A percentile compares a stretch with the other conserved stretches of the same genome.
phyloP scores from a whole-genome alignment of 345 rosid species.

The Ceriops tagal region DNA sequence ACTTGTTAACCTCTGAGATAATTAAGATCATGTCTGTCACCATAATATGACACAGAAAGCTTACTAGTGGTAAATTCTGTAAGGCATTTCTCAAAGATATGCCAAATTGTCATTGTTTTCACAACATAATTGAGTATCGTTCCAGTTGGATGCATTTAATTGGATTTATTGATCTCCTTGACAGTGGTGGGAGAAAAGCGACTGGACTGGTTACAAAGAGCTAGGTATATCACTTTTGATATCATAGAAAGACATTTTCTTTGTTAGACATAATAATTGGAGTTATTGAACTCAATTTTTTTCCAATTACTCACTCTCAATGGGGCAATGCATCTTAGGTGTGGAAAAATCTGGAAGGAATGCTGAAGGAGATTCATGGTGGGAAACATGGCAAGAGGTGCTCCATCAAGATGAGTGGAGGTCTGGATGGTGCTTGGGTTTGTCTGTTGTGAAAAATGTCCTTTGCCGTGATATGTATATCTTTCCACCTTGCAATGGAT shows the following conservation, averaged over 20 bases:
- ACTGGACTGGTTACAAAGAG: conserved; percentile 99
- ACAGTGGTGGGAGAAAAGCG: conserved; percentile 99
- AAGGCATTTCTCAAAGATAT: conserved; percentile 8
- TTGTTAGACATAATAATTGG: not conserved
- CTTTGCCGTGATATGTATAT: not conserved
- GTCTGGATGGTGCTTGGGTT: conserved; percentile 27
- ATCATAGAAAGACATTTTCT: not conserved
- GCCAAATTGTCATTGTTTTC: conserved; percentile 33
- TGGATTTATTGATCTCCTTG: conserved; percentile 78
- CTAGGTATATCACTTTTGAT: conserved; percentile 48
- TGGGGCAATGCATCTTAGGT: conserved; percentile 45
- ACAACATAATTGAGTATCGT: conserved; percentile 45
- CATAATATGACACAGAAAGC: no score
- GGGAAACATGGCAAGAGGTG: conserved; percentile 99
- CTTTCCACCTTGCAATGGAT: conserved; percentile 2
- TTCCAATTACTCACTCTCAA: conserved; percentile 7
- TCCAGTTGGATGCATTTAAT: conserved; percentile 74
- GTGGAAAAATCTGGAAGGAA: conserved; percentile 97
- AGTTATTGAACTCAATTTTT: not conserved
- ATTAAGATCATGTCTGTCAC: not conserved
- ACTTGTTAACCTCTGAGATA: not conserved
- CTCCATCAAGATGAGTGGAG: conserved; percentile 99
- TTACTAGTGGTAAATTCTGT: conserved; percentile 5
- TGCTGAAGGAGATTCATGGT: conserved; percentile 97
- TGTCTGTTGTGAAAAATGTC: not conserved